Base-by-base conservation (phyloP, 306 rosid species). In the Sphenostylis stenocarpa region DNA sequence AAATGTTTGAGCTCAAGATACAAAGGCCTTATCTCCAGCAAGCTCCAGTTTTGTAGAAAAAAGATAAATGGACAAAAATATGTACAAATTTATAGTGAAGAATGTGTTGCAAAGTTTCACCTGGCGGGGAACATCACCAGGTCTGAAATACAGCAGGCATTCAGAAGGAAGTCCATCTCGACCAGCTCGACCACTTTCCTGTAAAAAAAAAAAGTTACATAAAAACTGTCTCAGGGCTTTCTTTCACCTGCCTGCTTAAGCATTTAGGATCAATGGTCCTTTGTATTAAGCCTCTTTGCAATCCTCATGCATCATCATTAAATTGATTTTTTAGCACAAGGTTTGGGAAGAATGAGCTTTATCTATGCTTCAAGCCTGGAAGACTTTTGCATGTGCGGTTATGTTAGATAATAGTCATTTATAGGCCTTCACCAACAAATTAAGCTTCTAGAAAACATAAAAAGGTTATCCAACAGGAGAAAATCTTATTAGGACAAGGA, bases 101-200 rank as follows among this genome's bases (percentile, higher is more conserved):
- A 49, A n/a, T n/a, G 49, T 33, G 41, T 39, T 36, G 43, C 47
- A 31, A 76, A 66, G 47, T 28, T 82, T 70, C 74, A 90, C 98
- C 97, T 94, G 97, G 76, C 94, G 91, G 4, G 98, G 85, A 78
- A 88, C 97, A 83, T 94, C 98, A 76, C 83, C 97, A 20, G 98
- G 91, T 76, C 98, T 85, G 33, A 88, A 94, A 83, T 87, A 94
- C 45, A 94, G 91, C 36, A 94, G 72, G 86, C 98, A 94, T 85
- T 94, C 97, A 63, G 98, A 91, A 86, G 94, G 97, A 69, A 91
- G 97, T 56, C 97, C 98, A 86, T 94, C 98, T 61, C 98, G 89
- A 49, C 98, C 98, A 71, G 97, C 98, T 76, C 97, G 94, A 60
- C 98, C 97, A 83, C 98, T 94, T 90, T 94, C 98, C 98, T 94